Evolutionary conservation across 2,329 filamentous ascomycete species (phyloP), one percentile per base, ranked within the genome.

Genomic region (Stylonectria norvegica): DNA sequence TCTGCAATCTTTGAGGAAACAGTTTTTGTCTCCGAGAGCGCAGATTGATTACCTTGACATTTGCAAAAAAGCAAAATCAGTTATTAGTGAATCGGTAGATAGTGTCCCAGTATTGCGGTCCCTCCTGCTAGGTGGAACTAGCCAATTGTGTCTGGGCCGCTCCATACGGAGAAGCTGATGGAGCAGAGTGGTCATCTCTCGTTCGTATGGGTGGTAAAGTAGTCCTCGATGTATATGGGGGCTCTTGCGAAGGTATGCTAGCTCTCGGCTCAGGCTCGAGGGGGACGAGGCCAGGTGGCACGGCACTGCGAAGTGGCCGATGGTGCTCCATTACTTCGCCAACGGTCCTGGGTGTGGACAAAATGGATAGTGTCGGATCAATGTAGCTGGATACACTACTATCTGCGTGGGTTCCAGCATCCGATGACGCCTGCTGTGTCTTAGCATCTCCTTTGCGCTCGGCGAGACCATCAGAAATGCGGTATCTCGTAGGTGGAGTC

Each of bases 181-280:
- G 10, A 5, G 16, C 15, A 17, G 16, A 12, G 5, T 42, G 29
- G 15, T 28, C 20, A 4, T 42, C 38, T 10, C n/a, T 20, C 34
- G 34, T 30, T 2, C 42, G 29, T 6, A 39, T 31, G 23, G 44
- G 48, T 17, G 43, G 36, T 16, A 46, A 37, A 9, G 29, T 40
- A 5, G 40, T 40, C 11, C 33, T 35, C 14, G n/a, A 36, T 32
- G 19, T 29, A 14, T 15, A 16, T 10, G 15, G 25, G 22, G 5
- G 28, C 29, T 34, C 36, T 22, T 12, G 15, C 23, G 9, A 28
- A 20, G 14, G 33, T 15, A 11, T 34, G 37, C 22, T 40, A 4
- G 36, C 29, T 35, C 33, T 28, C 4, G 43, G 40, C 12, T 40
- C 33, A 28, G 40, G 36, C 17, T 43, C 43, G 6, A 46, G 29